These are phyloP conservation scores for Pleurozium schreberi DNA, from an alignment of 225 moss, liverwort and hornwort species.

Conservation along the genomic window DNA sequence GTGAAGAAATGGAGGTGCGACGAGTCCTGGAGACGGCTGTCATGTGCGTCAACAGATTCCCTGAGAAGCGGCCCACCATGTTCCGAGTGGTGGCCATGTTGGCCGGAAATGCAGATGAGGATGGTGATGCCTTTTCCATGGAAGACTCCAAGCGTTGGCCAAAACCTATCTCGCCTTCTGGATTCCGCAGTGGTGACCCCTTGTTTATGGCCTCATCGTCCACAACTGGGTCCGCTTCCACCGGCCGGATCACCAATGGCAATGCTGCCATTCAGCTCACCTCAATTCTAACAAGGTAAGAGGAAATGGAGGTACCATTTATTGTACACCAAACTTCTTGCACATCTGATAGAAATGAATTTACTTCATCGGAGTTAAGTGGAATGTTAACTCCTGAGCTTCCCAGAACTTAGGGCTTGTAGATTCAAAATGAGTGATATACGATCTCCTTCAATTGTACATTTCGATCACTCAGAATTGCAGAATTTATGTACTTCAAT, in stretches of 20 bases:
- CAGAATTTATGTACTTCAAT: background rate
- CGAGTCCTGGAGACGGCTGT: background rate
- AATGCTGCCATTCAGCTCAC: background rate
- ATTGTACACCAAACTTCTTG: background rate
- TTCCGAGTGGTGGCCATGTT: background rate
- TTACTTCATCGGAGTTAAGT: background rate
- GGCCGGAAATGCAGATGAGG: background rate
- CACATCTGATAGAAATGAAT: background rate
- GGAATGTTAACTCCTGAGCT: background rate
- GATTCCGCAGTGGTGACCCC: background rate
- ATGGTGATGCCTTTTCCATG: background rate
- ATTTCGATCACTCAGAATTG: background rate
- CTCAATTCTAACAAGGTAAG: background rate
- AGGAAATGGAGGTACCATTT: background rate
- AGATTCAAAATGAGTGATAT: background rate
- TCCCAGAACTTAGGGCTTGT: background rate
- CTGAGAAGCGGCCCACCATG: conserved; percentile 3
- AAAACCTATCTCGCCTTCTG: background rate
- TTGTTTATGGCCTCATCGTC: background rate
- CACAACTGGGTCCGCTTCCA: background rate
- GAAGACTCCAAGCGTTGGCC: background rate
- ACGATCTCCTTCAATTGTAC: background rate
- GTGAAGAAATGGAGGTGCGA: background rate
- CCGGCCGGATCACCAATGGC: background rate
- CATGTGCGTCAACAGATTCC: background rate